phyloP scores from a whole-genome alignment of 129 eudicot species.

The Apium graveolens region DNA sequence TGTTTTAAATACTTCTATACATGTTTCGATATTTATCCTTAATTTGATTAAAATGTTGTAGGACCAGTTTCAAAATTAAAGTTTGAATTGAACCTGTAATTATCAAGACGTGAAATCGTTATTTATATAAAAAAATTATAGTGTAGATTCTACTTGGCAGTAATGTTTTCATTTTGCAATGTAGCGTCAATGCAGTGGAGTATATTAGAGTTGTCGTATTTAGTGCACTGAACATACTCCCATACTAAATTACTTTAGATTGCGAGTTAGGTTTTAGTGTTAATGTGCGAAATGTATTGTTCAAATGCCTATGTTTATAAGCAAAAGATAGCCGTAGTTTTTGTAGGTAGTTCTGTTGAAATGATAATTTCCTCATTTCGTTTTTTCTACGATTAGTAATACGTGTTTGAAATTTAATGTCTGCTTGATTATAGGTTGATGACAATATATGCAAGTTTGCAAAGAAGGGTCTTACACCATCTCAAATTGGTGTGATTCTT shows the following conservation, averaged over 20 bases:
- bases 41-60: neutral
- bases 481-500: constrained; percentile 62
- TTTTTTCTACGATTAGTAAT: neutral
- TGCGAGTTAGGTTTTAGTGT: neutral
- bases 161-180: neutral
- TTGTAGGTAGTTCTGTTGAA: neutral
- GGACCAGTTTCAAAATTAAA: too few species aligned
- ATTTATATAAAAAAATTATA: neutral
- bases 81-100: neutral
- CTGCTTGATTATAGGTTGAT: constrained; percentile 30
- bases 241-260: neutral
- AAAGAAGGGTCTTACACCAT: constrained; percentile 61
- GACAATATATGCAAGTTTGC: constrained; percentile 62
- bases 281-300: neutral
- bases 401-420: neutral
- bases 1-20: neutral
- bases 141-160: neutral
- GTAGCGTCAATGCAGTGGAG: neutral
- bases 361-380: neutral
- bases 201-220: neutral
- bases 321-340: neutral
- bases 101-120: neutral
- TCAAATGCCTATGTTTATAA: neutral
- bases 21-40: neutral
- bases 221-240: neutral